Evolutionary conservation across 495 filamentous ascomycete genomes (phyloP).

Genomic region (Usnea hakonensis): DNA sequence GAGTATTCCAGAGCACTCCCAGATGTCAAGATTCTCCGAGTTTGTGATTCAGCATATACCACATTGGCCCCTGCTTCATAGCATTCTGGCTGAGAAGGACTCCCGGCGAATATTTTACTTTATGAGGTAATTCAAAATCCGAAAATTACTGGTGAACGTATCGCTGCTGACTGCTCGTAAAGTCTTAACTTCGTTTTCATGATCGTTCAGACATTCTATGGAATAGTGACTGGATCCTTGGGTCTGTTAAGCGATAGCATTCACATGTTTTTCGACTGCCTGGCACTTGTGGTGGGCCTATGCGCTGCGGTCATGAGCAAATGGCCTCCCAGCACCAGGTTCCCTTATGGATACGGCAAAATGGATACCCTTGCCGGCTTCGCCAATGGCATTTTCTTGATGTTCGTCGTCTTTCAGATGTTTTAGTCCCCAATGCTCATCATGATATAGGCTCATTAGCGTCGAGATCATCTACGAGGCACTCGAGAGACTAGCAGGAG

Average conservation of each 20-base stretch:
- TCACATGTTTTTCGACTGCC: conserved; percentile 99
- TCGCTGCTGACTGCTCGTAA: conserved; percentile 17
- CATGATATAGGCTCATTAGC: conserved; percentile 67
- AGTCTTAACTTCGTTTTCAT: conserved; percentile 95
- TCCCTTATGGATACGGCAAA: conserved; percentile 94
- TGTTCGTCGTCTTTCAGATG: conserved; percentile 46
- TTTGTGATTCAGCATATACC: conserved; percentile 57
- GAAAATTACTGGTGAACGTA: conserved; percentile 4
- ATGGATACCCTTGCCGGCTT: conserved; percentile 95
- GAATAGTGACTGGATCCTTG: conserved; percentile 83
- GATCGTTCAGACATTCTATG: conserved; percentile 89
- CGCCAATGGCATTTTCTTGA: conserved; percentile 92
- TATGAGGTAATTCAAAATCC: conserved; percentile 56
- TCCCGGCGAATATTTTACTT: conserved; percentile 97
- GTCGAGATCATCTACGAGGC: conserved; percentile 96
- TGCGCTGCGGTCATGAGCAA: conserved; percentile 96
- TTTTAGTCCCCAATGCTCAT: not conserved
- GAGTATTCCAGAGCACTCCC: conserved; percentile 19
- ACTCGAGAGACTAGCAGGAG: conserved; percentile 73
- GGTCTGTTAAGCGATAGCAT: conserved; percentile 94
- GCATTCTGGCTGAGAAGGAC: conserved; percentile 84
- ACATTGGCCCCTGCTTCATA: conserved; percentile 67
- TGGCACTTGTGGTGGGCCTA: conserved; percentile 83
- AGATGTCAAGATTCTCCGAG: conserved; percentile 53
- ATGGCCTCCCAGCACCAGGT: conserved; percentile 80